Evolutionary conservation across 2,329 filamentous ascomycete genomes (phyloP).

Genomic region (Neoarthrinium moseri): DNA sequence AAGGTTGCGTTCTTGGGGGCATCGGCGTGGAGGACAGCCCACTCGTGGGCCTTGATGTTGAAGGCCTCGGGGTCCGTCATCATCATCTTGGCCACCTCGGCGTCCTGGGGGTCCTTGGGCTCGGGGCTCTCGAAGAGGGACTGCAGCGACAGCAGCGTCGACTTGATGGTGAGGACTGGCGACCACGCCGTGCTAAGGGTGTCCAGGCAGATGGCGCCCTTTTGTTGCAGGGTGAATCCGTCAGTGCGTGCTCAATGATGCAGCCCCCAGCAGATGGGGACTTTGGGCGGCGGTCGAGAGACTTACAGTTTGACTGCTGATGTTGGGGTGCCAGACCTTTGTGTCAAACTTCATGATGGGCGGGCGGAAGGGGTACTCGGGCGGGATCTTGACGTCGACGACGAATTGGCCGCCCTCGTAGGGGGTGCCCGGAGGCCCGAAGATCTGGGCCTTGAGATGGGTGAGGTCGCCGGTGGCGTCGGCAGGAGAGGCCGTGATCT

Average conservation of each 20-base stretch:
- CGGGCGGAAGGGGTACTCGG: conserved; percentile 89
- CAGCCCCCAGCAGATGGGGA: background rate
- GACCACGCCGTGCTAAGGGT: conserved; percentile 90
- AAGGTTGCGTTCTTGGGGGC: conserved; percentile 54
- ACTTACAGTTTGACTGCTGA: conserved; percentile 87
- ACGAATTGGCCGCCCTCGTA: conserved; percentile 83
- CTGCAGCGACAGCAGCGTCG: conserved; percentile 87
- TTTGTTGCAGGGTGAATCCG: no score
- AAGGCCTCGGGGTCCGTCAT: conserved; percentile 77
- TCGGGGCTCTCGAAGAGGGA: conserved; percentile 91
- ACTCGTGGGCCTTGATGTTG: conserved; percentile 79
- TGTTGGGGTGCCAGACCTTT: conserved; percentile 95
- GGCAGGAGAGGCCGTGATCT: conserved; percentile 68
- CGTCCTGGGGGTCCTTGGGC: conserved; percentile 94
- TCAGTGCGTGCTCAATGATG: background rate
- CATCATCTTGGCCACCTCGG: conserved; percentile 90
- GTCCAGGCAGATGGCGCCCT: conserved; percentile 97
- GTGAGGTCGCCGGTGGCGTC: conserved; percentile 67
- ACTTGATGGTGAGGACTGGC: conserved; percentile 94
- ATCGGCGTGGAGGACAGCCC: conserved; percentile 81
- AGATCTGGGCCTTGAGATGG: conserved; percentile 79
- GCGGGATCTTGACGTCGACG: conserved; percentile 84
- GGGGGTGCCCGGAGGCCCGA: conserved; percentile 86
- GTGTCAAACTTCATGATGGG: conserved; percentile 90
- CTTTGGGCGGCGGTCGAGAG: background rate